Base-by-base conservation (phyloP, 768 basidiomycete genomes). In the Rhodocollybia butyracea region DNA sequence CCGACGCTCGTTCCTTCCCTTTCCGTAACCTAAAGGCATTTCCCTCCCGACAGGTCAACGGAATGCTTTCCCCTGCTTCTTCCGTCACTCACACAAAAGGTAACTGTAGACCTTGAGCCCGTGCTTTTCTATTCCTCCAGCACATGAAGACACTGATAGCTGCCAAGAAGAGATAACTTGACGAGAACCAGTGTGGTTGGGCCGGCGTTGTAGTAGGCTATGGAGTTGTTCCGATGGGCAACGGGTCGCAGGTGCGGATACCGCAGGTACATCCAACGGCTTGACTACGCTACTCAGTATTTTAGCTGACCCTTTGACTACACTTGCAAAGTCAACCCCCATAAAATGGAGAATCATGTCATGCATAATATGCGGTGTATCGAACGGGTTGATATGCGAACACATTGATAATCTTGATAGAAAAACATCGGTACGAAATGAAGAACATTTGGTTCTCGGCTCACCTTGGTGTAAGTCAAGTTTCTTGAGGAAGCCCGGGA, bases 331-430 rank as follows among this genome's bases (percentile, higher is more conserved):
- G n/a, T n/a, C n/a, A n/a, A 94, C 84, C 48, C 84, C 88, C 87
- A 98, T 92, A 76, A 99, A 99, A 13, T 97, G 91, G 38, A 97
- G 83, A 62, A 99, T 96, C 97, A 98, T 98, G 70, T 99, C 97
- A 68, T 98, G 94, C 3, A 94, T 78, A 19, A 88, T 84, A 50
- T 91, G 81, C 0, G 94, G 95, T 12, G 89, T 76, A 69, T 99
- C 96, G 68, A 76, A 89, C 12, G 89, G 86, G 6, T 83, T 96
- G 96, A 98, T 99, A 70, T 98, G 97, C 1, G 95, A n/a, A 98
- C 2, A 93, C 91, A 57, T 94, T 91, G 69, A 88, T 89, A 24
- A 97, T 82, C 91, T 94, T 29, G n/a, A 10, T 11, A 40, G 55
- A 39, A 48, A 15, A 39, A 10, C 32, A 24, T 21, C 10, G 32